Conservation (phyloP, 352 stramenopile species). For the Phytophthora melonis region DNA sequence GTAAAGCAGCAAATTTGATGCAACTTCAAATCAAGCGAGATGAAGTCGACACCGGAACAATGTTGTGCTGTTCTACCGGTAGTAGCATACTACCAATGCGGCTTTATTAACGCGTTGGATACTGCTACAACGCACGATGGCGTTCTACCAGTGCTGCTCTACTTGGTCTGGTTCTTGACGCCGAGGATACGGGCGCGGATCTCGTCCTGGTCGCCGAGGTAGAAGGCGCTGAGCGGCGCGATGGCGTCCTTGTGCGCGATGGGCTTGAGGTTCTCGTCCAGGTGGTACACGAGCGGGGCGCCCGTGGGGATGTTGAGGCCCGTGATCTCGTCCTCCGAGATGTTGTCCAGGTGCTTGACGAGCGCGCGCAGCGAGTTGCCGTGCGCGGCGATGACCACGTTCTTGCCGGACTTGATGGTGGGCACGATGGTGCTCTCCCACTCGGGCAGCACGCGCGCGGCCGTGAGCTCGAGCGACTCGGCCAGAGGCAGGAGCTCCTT, state of each 20-base stretch:
- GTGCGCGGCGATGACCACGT: slow-evolving; percentile 96
- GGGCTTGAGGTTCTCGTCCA: slow-evolving; percentile 88
- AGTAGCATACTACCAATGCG: slow-evolving; percentile 10
- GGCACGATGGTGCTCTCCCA: slow-evolving; percentile 93
- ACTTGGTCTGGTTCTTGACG: slow-evolving; percentile 98
- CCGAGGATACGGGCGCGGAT: slow-evolving; percentile 93
- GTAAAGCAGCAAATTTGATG: not conserved
- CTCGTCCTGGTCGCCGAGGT: slow-evolving; percentile 63
- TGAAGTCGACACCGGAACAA: not conserved
- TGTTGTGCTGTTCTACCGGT: not conserved
- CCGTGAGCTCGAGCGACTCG: slow-evolving; percentile 95
- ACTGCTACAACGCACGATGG: slow-evolving; percentile 1
- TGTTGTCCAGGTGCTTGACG: slow-evolving; percentile 95
- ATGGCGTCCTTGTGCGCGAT: slow-evolving; percentile 88
- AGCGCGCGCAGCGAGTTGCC: slow-evolving; percentile 94
- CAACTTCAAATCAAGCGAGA: slow-evolving; percentile 5
- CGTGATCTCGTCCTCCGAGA: slow-evolving; percentile 94
- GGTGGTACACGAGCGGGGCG: slow-evolving; percentile 86
- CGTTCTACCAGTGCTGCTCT: slow-evolving; percentile 27
- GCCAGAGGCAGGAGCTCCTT: slow-evolving; percentile 89
- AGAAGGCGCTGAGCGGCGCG: slow-evolving; percentile 82
- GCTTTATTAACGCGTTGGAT: slow-evolving; percentile 14
- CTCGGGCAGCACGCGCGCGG: slow-evolving; percentile 92
- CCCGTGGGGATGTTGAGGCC: slow-evolving; percentile 96
- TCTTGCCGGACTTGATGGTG: slow-evolving; percentile 93